A percentile compares a stretch with the other conserved stretches of the same genome.
Evolutionary conservation across 1,284 basidiomycete species (phyloP).

Genomic region (Lignosus rhinocerotis): DNA sequence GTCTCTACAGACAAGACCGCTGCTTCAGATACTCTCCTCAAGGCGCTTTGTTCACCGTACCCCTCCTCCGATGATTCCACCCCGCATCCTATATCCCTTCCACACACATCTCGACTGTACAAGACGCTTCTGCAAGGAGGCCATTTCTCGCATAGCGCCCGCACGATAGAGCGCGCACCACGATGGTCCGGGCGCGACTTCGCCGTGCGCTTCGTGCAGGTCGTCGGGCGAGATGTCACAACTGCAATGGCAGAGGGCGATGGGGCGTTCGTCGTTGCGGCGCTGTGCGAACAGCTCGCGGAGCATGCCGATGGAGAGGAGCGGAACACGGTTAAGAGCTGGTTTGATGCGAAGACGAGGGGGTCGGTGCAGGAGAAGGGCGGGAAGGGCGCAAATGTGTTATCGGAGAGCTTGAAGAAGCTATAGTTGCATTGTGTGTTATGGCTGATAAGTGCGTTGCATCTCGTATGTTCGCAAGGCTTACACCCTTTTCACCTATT

Average conservation of each 20-base stretch:
- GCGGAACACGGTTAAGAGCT: conserved; percentile 15
- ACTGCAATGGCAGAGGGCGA: conserved; percentile 63
- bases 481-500: too few species aligned
- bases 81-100: conserved; percentile 74
- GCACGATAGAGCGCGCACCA: conserved; percentile 47
- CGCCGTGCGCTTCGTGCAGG: conserved; percentile 56
- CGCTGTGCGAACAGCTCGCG: conserved; percentile 67
- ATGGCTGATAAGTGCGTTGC: background rate
- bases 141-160: conserved; percentile 70
- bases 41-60: conserved; percentile 55
- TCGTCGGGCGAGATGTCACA: conserved; percentile 56
- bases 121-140: conserved; percentile 89
- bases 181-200: conserved; percentile 59
- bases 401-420: conserved; percentile 26
- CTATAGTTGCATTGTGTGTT: conserved; percentile 4
- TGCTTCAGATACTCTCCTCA: conserved; percentile 60
- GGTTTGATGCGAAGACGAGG: conserved; percentile 18
- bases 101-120: conserved; percentile 80
- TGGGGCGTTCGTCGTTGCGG: conserved; percentile 80
- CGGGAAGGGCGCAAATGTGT: conserved; percentile 24
- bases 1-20: conserved; percentile 61
- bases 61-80: conserved; percentile 46
- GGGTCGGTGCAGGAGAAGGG: conserved; percentile 19
- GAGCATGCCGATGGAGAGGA: conserved; percentile 10
- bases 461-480: background rate